These are phyloP conservation scores for Boletellus deceptivus DNA, from an alignment of 1,284 basidiomycete species.

Conservation along the genomic window DNA sequence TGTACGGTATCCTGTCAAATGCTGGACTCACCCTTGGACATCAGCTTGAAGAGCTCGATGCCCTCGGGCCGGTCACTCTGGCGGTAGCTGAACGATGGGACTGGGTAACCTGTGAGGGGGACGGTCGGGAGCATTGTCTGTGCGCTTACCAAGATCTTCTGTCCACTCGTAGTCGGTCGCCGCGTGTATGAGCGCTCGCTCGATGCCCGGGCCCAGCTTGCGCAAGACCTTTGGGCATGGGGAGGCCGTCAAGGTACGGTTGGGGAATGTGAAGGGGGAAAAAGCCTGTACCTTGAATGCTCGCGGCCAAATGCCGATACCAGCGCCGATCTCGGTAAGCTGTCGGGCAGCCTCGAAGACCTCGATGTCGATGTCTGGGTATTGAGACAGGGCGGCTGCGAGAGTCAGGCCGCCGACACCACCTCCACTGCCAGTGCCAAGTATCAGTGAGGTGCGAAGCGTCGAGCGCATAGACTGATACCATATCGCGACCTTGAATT, in stretches of 20 bases:
- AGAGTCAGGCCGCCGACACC: constrained; percentile 51
- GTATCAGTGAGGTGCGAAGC: too few relatives aligned
- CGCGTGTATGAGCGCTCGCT: constrained; percentile 35
- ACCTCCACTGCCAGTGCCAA: constrained; percentile 39
- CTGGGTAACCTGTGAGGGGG: constrained; percentile 28
- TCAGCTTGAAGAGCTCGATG: constrained; percentile 43
- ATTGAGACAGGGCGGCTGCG: constrained; percentile 46
- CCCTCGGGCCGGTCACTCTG: constrained; percentile 52
- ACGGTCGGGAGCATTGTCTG: too few relatives aligned
- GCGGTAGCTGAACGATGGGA: constrained; percentile 38
- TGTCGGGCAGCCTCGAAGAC: constrained; percentile 50
- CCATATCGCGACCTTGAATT: constrained; percentile 35
- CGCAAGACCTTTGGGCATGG: constrained; percentile 41
- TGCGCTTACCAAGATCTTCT: constrained; percentile 35
- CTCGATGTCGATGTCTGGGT: constrained; percentile 49
- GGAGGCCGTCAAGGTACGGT: neutral
- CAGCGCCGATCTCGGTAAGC: constrained; percentile 51
- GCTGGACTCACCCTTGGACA: constrained; percentile 9
- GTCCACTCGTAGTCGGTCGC: constrained; percentile 39
- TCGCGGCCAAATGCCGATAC: constrained; percentile 54
- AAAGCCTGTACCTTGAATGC: constrained; percentile 23
- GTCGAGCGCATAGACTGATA: neutral
- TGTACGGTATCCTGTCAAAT: too few relatives aligned
- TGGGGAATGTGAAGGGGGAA: too few relatives aligned
- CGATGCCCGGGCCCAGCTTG: constrained; percentile 43